Percentiles rank a stretch among this genome's conserved stretches.
These are phyloP conservation scores for Solanum sejunctum DNA, from an alignment of 257 asterid genomes.

Conservation along the genomic window DNA sequence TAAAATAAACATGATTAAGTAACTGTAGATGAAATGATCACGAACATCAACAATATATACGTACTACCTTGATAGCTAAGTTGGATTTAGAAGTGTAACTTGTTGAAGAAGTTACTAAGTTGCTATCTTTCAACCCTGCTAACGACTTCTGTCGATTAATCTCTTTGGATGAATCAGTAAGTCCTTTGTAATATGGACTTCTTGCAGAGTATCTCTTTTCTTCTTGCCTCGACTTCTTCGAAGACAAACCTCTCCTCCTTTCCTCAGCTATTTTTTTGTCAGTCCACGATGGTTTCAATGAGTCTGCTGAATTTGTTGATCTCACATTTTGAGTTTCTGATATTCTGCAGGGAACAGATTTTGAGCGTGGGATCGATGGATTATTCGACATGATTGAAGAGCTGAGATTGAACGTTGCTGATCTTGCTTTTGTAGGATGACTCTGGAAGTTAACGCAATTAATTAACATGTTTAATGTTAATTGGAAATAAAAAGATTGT, in stretches of 20 bases:
- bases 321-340: slow-evolving; percentile 8
- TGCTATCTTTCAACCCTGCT: slow-evolving; percentile 25
- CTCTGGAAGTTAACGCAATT: neutral
- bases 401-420: neutral
- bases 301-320: slow-evolving; percentile 28
- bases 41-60: neutral
- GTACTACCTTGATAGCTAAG: slow-evolving; percentile 18
- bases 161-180: slow-evolving; percentile 36
- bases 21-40: neutral
- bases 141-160: slow-evolving; percentile 30
- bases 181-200: slow-evolving; percentile 70
- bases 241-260: slow-evolving; percentile 6
- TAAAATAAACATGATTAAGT: neutral
- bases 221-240: slow-evolving; percentile 19
- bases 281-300: slow-evolving; percentile 26
- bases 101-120: slow-evolving; percentile 2
- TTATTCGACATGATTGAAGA: slow-evolving; percentile 40
- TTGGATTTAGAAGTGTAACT: slow-evolving; percentile 27
- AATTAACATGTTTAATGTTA: neutral
- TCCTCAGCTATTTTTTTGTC: slow-evolving; percentile 14
- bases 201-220: slow-evolving; percentile 16
- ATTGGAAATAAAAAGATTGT: neutral
- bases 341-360: slow-evolving; percentile 38
- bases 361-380: slow-evolving; percentile 41
- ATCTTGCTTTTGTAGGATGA: neutral